Conservation (phyloP, 371 early-diverging fungal genomes). For the Synchytrium microbalum region DNA sequence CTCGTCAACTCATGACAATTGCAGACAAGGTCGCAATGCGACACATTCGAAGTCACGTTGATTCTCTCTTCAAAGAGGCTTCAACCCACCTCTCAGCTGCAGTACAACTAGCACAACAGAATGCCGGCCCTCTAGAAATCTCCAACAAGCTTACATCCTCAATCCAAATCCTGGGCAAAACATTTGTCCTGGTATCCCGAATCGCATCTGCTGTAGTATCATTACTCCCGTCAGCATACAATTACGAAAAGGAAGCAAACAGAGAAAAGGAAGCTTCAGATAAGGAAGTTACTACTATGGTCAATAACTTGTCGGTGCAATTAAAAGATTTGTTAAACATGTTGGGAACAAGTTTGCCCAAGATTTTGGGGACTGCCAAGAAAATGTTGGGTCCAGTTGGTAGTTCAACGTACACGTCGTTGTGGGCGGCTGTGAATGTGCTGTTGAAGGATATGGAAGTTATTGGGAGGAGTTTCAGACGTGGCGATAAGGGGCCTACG, state of each 20-base stretch:
- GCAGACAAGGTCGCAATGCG: conserved; percentile 13
- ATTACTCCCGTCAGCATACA: neutral
- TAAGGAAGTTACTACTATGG: neutral
- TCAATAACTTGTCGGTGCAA: neutral
- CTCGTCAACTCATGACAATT: conserved; percentile 15
- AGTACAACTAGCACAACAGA: conserved; percentile 8
- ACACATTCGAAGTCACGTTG: conserved; percentile 19
- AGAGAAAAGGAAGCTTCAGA: neutral
- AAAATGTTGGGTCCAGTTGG: neutral
- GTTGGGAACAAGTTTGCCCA: neutral
- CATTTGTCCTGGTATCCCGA: neutral
- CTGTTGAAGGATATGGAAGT: neutral
- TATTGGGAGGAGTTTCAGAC: neutral
- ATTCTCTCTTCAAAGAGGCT: conserved; percentile 10
- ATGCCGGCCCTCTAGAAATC: conserved; percentile 2
- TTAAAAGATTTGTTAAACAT: neutral
- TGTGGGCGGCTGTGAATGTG: neutral
- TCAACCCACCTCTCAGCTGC: conserved; percentile 19
- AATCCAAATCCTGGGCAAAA: neutral
- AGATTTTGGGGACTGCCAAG: neutral
- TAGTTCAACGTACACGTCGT: neutral
- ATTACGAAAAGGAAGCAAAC: neutral
- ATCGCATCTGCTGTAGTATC: neutral
- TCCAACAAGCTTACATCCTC: conserved; percentile 30
- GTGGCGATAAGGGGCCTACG: neutral